phyloP scores from a whole-genome alignment of 2,329 filamentous ascomycete genomes.

The Apiospora phragmitis region DNA sequence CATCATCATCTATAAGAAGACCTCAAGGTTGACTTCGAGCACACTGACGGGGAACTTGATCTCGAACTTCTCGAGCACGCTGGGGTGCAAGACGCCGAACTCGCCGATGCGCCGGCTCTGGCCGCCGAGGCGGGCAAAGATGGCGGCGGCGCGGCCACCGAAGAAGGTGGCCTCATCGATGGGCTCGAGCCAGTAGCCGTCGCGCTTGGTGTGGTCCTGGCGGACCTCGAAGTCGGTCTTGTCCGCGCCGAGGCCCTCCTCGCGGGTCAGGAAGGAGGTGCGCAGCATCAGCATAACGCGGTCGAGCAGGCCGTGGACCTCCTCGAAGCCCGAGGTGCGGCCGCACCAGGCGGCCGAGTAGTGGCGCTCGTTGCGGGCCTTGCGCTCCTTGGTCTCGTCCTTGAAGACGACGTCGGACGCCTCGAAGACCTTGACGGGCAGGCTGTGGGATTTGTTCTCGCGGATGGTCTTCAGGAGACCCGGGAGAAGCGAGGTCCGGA shows the following conservation, averaged over 20 bases:
- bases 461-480: conserved; percentile 77
- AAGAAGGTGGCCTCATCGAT: conserved; percentile 92
- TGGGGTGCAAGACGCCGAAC: conserved; percentile 92
- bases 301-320: conserved; percentile 92
- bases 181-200: conserved; percentile 94
- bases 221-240: conserved; percentile 55
- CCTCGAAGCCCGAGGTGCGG: conserved; percentile 91
- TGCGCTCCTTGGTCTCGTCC: conserved; percentile 77
- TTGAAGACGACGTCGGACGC: conserved; percentile 89
- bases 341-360: conserved; percentile 97
- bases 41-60: conserved; percentile 80
- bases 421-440: conserved; percentile 82
- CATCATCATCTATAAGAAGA: conserved; percentile 51
- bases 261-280: conserved; percentile 74
- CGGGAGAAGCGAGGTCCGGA: conserved; percentile 72
- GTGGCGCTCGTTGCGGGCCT: conserved; percentile 88
- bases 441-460: conserved; percentile 73
- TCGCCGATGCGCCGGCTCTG: conserved; percentile 79
- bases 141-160: conserved; percentile 81
- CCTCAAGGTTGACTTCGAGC: conserved; percentile 91
- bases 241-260: conserved; percentile 61
- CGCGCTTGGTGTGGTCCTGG: conserved; percentile 56
- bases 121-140: conserved; percentile 74
- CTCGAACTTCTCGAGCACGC: conserved; percentile 74
- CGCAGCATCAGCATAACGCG: conserved; percentile 90